Evolutionary conservation across 768 basidiomycete genomes (phyloP).

Genomic region (Dendrothele bispora): DNA sequence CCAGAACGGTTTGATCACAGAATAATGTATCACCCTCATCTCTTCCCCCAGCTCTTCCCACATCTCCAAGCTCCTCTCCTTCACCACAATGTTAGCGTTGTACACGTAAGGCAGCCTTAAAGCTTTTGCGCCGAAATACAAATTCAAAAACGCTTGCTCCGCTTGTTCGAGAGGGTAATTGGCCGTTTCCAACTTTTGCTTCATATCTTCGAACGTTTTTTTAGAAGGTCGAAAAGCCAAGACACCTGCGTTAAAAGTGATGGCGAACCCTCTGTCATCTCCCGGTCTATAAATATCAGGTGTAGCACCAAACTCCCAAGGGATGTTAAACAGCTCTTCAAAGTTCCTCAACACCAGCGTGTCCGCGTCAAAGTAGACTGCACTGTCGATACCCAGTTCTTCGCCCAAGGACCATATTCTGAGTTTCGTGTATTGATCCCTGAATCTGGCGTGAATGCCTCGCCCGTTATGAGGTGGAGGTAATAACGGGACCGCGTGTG

Average conservation of each 20-base stretch:
- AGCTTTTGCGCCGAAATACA: conserved; percentile 31
- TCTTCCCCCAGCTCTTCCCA: conserved; percentile 29
- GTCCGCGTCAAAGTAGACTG: conserved; percentile 36
- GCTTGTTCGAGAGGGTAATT: conserved; percentile 36
- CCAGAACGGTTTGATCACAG: conserved; percentile 15
- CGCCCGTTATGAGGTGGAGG: conserved; percentile 29
- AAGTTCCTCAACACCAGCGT: conserved; percentile 30
- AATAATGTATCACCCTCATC: conserved; percentile 33
- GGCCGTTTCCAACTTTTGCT: conserved; percentile 37
- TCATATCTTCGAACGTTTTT: conserved; percentile 26
- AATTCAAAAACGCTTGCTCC: conserved; percentile 43
- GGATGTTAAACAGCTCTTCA: conserved; percentile 32
- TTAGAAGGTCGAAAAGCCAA: conserved; percentile 30
- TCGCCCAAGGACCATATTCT: conserved; percentile 35
- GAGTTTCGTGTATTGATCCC: conserved; percentile 36
- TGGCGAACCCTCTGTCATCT: conserved; percentile 20
- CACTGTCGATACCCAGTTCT: conserved; percentile 20
- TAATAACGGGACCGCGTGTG: conserved; percentile 25
- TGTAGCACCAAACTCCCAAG: conserved; percentile 32
- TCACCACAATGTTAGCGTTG: conserved; percentile 37
- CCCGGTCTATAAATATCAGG: conserved; percentile 37
- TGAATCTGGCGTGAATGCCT: conserved; percentile 25
- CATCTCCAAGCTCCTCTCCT: conserved; percentile 24
- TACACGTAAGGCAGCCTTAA: conserved; percentile 33
- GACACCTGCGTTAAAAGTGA: conserved; percentile 37